A percentile compares a stretch with the other conserved stretches of the same genome.
These are phyloP conservation scores for Linnemannia exigua DNA, from an alignment of 192 early-diverging fungal species.

Conservation along the genomic window DNA sequence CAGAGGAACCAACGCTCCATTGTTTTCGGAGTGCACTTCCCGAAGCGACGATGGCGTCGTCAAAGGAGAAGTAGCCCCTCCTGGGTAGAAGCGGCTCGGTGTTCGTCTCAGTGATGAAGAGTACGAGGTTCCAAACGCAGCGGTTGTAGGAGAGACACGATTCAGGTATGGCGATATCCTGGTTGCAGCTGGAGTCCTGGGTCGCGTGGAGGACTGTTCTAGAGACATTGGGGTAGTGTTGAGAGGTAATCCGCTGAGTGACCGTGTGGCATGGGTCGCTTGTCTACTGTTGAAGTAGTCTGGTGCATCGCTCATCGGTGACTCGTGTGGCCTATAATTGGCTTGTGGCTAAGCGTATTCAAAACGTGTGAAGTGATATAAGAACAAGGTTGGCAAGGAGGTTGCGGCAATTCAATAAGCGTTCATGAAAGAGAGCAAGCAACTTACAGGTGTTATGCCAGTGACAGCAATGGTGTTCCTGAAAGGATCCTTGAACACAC, in stretches of 20 bases:
- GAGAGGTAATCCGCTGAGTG: constrained; percentile 21
- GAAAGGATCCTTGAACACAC: constrained; percentile 68
- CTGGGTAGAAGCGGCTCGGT: constrained; percentile 32
- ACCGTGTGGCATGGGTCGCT: constrained; percentile 8
- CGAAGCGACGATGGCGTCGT: constrained; percentile 46
- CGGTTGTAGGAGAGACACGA: constrained; percentile 38
- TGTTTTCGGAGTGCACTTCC: constrained; percentile 30
- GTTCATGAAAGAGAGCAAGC: neutral
- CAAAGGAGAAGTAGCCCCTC: constrained; percentile 35
- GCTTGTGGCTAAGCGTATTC: constrained; percentile 56
- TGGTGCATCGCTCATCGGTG: constrained; percentile 38
- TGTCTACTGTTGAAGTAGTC: constrained; percentile 53
- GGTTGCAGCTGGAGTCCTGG: constrained; percentile 42
- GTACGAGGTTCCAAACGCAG: constrained; percentile 35
- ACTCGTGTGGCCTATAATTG: constrained; percentile 20
- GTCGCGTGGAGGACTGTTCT: constrained; percentile 9
- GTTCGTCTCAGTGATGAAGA: constrained; percentile 33
- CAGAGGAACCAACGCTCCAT: constrained; percentile 4
- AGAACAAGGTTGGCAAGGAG: too few species aligned
- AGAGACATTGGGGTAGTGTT: constrained; percentile 47
- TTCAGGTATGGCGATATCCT: constrained; percentile 54
- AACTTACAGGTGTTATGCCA: constrained; percentile 44
- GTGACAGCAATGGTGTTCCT: constrained; percentile 45
- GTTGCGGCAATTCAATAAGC: too few species aligned
- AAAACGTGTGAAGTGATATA: too few species aligned